Evolutionary conservation across 2,329 filamentous ascomycete genomes (phyloP).

Genomic region (Fusarium sp.): DNA sequence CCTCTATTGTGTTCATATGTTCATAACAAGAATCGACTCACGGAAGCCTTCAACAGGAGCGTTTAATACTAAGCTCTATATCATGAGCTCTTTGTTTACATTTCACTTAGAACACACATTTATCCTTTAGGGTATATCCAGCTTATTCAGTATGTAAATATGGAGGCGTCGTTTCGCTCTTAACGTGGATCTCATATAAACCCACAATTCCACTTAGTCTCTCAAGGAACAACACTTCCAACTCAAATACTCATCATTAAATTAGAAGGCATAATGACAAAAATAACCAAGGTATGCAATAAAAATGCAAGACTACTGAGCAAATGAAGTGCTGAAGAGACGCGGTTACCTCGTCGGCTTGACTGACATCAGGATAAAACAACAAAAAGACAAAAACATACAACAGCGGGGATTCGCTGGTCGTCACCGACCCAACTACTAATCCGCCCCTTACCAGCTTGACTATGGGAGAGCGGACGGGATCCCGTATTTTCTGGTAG

Average conservation of each 20-base stretch:
- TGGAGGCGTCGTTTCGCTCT: background rate
- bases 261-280: too few species aligned
- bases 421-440: conserved; percentile 14
- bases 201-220: background rate
- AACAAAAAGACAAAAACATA: background rate
- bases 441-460: conserved; percentile 11
- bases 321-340: background rate
- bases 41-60: too few species aligned
- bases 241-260: background rate
- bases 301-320: rapidly evolving
- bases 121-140: background rate
- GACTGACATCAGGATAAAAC: background rate
- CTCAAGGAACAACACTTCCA: background rate
- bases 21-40: too few species aligned
- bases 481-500: conserved; percentile 11
- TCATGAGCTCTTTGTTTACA: too few species aligned
- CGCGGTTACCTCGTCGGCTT: background rate
- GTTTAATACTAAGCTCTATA: background rate
- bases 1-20: too few species aligned
- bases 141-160: background rate
- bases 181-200: background rate
- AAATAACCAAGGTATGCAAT: too few species aligned
- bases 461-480: conserved; percentile 10
- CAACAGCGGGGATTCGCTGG: conserved; percentile 1
- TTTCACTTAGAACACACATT: background rate